Evolutionary conservation across 164 flowering plant species (phyloP).

Genomic region (Nelumbo lutea): DNA sequence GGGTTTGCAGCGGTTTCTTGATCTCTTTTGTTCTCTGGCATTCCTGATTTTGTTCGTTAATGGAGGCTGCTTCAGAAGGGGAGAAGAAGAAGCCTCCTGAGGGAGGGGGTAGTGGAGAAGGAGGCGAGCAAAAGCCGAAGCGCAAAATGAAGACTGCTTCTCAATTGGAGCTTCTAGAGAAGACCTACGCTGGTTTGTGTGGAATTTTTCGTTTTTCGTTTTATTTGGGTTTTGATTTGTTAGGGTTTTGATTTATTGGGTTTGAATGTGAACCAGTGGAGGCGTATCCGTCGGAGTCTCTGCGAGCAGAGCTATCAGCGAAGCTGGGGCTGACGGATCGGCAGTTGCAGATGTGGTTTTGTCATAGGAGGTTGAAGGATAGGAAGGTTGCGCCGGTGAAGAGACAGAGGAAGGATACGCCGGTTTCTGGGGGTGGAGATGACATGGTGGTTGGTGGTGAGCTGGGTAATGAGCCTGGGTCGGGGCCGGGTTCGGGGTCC

Average conservation of each 20-base stretch:
- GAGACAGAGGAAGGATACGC: constrained; percentile 34
- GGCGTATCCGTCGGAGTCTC: constrained; percentile 68
- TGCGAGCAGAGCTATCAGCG: constrained; percentile 63
- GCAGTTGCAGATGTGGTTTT: constrained; percentile 98
- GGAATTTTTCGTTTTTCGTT: constrained; percentile 1
- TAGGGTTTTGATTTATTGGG: neutral
- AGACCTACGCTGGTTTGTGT: constrained; percentile 66
- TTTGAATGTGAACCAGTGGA: constrained; percentile 38
- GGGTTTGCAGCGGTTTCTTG: constrained; percentile 5
- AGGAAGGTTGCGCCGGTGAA: constrained; percentile 45
- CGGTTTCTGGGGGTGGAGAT: constrained; percentile 6
- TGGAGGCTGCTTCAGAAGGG: constrained; percentile 43
- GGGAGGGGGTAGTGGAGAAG: constrained; percentile 21
- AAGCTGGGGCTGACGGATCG: constrained; percentile 72
- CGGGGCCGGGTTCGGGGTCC: too few relatives aligned
- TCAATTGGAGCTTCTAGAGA: constrained; percentile 78
- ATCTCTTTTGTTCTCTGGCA: neutral
- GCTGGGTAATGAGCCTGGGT: too few relatives aligned
- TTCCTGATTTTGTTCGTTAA: constrained; percentile 7
- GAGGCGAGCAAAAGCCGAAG: constrained; percentile 46
- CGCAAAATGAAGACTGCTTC: constrained; percentile 84
- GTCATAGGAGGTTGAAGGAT: constrained; percentile 88
- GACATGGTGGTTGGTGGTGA: constrained; percentile 11
- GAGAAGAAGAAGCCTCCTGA: constrained; percentile 32
- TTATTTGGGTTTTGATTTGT: constrained; percentile 3